Conservation (phyloP, 306 rosid species). For the Neltuma alba region DNA sequence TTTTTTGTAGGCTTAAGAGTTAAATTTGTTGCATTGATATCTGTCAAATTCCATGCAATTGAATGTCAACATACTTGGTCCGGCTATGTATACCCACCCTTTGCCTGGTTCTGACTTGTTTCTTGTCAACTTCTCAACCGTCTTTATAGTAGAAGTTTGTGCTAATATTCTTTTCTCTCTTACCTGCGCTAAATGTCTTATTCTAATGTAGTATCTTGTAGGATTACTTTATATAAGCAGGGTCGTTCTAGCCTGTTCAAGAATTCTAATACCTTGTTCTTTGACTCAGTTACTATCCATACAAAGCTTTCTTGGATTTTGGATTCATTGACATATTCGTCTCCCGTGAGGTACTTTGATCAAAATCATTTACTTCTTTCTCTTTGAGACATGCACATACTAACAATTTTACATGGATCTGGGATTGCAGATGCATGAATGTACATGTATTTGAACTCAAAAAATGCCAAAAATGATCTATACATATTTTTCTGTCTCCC, state of each 20-base stretch:
- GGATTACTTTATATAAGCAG: constrained; percentile 15
- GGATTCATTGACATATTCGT: constrained; percentile 89
- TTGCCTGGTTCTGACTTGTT: background rate
- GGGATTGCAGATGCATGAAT: constrained; percentile 13
- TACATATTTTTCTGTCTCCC: constrained; percentile 6
- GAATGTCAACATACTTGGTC: background rate
- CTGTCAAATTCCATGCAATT: constrained; percentile 4
- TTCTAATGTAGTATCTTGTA: constrained; percentile 11
- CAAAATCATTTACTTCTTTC: constrained; percentile 5
- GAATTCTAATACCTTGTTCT: constrained; percentile 39
- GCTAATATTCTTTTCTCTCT: constrained; percentile 9
- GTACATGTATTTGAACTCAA: constrained; percentile 11
- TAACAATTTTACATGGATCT: background rate
- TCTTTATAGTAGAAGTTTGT: background rate
- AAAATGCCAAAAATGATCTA: constrained; percentile 14
- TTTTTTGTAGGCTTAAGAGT: background rate
- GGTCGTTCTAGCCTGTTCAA: constrained; percentile 28
- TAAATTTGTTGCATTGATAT: constrained; percentile 12
- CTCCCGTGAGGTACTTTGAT: constrained; percentile 84
- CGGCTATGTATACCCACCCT: constrained; percentile 19
- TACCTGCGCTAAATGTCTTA: constrained; percentile 6
- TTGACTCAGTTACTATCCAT: constrained; percentile 87
- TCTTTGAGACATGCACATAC: background rate
- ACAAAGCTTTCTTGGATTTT: constrained; percentile 90
- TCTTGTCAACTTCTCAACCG: constrained; percentile 12